Percentiles rank a stretch among this genome's conserved stretches.
phyloP scores from a whole-genome alignment of 2,329 filamentous ascomycete species.

The Colletotrichum caudatum region DNA sequence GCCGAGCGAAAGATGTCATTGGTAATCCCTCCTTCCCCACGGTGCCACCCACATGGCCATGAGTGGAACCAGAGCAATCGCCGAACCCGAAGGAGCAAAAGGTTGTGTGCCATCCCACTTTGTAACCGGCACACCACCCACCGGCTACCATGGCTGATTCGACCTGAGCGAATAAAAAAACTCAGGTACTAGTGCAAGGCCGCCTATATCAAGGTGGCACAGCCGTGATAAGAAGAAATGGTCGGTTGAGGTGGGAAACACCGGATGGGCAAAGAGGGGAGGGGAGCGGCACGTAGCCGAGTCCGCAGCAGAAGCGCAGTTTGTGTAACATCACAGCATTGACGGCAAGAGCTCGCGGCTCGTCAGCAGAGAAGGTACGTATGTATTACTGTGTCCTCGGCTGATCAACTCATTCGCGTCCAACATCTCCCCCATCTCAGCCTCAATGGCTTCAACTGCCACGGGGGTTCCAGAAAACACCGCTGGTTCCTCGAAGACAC shows the following conservation, averaged over 20 bases:
- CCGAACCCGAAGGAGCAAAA: slow-evolving; percentile 19
- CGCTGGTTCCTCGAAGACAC: too few species aligned
- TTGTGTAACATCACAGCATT: slow-evolving; percentile 14
- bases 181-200: too few species aligned
- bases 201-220: too few species aligned
- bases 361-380: not conserved
- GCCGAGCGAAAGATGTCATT: not conserved
- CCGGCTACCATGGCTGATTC: slow-evolving; percentile 4
- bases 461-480: too few species aligned
- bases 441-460: slow-evolving; percentile 10
- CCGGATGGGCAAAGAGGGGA: not conserved
- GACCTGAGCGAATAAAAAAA: not conserved
- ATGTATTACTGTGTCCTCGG: not conserved
- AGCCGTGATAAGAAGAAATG: not conserved
- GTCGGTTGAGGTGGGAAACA: not conserved
- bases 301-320: slow-evolving; percentile 17
- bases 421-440: slow-evolving; percentile 22
- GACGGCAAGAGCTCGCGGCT: not conserved
- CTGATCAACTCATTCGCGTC: slow-evolving; percentile 24
- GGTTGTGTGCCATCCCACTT: too few species aligned
- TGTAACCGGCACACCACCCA: not conserved
- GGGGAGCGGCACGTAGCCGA: slow-evolving; percentile 37
- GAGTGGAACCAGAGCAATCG: slow-evolving; percentile 8
- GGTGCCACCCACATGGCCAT: too few species aligned
- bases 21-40: too few species aligned